Conservation (phyloP, 495 filamentous ascomycete genomes). For the Trichoderma parareesei region DNA sequence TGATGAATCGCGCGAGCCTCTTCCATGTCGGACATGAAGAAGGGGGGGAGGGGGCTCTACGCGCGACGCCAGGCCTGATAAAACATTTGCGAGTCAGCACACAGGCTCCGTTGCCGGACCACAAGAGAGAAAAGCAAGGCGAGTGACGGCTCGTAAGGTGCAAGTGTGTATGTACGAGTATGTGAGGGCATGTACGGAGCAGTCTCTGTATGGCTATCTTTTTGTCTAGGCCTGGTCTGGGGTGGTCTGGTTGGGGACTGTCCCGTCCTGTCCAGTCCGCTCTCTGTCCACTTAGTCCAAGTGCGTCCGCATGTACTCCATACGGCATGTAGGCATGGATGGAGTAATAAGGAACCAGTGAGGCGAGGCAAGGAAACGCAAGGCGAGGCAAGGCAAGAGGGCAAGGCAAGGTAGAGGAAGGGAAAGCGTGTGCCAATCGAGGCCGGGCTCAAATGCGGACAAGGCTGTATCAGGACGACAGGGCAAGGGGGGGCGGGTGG, state of each 20-base stretch:
- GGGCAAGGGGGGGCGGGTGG: background rate
- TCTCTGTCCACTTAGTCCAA: background rate
- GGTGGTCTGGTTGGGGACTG: background rate
- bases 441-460: slow-evolving; percentile 7
- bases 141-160: background rate
- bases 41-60: slow-evolving; percentile 14
- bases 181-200: background rate
- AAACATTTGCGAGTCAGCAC: slow-evolving; percentile 22
- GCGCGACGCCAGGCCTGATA: slow-evolving; percentile 34
- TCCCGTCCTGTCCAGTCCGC: background rate
- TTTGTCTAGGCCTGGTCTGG: background rate
- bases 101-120: slow-evolving; percentile 10
- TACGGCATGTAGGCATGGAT: background rate
- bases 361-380: background rate
- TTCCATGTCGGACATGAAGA: slow-evolving; percentile 39
- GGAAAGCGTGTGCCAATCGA: slow-evolving; percentile 4
- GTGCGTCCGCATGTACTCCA: background rate
- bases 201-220: background rate
- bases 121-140: background rate
- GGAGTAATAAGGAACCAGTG: background rate
- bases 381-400: background rate
- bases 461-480: slow-evolving; percentile 8
- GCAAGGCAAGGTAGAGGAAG: background rate
- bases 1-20: slow-evolving; percentile 42
- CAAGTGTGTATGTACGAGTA: background rate